A percentile compares a stretch with the other conserved stretches of the same genome.
These are phyloP conservation scores for Penicillium sp. DNA, from an alignment of 2,329 filamentous ascomycete genomes.

Conservation along the genomic window DNA sequence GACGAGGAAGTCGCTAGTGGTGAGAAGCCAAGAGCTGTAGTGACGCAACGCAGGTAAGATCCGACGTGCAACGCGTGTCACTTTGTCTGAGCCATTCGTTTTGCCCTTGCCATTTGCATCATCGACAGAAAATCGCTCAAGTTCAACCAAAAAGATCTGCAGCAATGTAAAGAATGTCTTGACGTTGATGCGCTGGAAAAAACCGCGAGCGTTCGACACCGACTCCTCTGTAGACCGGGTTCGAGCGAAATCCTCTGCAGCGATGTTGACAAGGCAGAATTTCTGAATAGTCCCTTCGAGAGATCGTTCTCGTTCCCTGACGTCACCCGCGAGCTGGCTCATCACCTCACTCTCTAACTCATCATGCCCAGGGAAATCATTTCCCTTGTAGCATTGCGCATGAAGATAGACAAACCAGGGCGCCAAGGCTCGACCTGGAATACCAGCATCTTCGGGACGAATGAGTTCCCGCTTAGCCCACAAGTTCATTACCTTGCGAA, in stretches of 20 bases:
- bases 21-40: conserved; percentile 62
- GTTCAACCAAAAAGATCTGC: conserved; percentile 62
- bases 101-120: conserved; percentile 40
- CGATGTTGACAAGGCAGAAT: conserved; percentile 78
- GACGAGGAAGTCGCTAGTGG: conserved; percentile 50
- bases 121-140: conserved; percentile 54
- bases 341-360: conserved; percentile 84
- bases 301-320: conserved; percentile 62
- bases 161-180: conserved; percentile 69
- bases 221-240: conserved; percentile 53
- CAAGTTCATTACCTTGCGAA: conserved; percentile 57
- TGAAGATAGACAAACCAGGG: conserved; percentile 84
- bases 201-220: conserved; percentile 46
- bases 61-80: conserved; percentile 55
- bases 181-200: conserved; percentile 70
- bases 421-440: conserved; percentile 55
- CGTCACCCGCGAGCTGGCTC: conserved; percentile 64
- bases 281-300: conserved; percentile 64
- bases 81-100: conserved; percentile 42
- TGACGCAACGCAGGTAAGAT: conserved; percentile 60
- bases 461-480: conserved; percentile 53
- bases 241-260: conserved; percentile 68
- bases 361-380: conserved; percentile 65
- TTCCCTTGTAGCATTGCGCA: conserved; percentile 73
- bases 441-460: conserved; percentile 46